Evolutionary conservation across 2,329 filamentous ascomycete species (phyloP).

Genomic region (Pyrenophora tritici-repentis): DNA sequence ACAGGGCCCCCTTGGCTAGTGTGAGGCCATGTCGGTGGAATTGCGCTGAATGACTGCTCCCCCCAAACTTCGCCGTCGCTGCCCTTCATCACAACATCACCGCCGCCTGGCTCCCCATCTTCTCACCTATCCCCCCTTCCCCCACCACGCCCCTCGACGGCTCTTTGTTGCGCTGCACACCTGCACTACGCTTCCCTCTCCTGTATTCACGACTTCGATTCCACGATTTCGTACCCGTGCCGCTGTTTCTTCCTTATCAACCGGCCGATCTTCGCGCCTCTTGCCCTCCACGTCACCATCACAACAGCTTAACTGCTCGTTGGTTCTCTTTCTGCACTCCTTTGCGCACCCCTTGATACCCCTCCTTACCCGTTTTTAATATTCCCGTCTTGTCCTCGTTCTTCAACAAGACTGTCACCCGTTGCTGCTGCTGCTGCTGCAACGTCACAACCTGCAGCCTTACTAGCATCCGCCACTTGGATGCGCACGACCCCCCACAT

Average conservation of each 20-base stretch:
- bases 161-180: conserved; percentile 30
- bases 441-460: conserved; percentile 41
- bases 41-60: conserved; percentile 12
- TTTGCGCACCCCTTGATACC: conserved; percentile 37
- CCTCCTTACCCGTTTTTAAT: conserved; percentile 39
- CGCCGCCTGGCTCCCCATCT: conserved; percentile 17
- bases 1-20: conserved; percentile 7
- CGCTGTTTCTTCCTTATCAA: conserved; percentile 28
- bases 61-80: conserved; percentile 22
- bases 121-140: conserved; percentile 14
- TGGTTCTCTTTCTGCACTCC: conserved; percentile 43
- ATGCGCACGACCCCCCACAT: conserved; percentile 40
- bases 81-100: conserved; percentile 26
- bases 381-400: conserved; percentile 20
- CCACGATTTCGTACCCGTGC: conserved; percentile 25
- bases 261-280: conserved; percentile 41
- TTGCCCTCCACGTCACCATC: conserved; percentile 41
- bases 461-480: conserved; percentile 29
- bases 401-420: conserved; percentile 20
- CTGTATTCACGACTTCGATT: conserved; percentile 29
- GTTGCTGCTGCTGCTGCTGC: conserved; percentile 33
- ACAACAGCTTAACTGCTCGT: conserved; percentile 36
- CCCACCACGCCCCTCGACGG: conserved; percentile 24
- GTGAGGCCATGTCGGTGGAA: conserved; percentile 12
- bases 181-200: conserved; percentile 30